A percentile compares a stretch with the other conserved stretches of the same genome.
Conservation (phyloP, 2,329 filamentous ascomycete genomes). For the Grosmannia clavigera region DNA sequence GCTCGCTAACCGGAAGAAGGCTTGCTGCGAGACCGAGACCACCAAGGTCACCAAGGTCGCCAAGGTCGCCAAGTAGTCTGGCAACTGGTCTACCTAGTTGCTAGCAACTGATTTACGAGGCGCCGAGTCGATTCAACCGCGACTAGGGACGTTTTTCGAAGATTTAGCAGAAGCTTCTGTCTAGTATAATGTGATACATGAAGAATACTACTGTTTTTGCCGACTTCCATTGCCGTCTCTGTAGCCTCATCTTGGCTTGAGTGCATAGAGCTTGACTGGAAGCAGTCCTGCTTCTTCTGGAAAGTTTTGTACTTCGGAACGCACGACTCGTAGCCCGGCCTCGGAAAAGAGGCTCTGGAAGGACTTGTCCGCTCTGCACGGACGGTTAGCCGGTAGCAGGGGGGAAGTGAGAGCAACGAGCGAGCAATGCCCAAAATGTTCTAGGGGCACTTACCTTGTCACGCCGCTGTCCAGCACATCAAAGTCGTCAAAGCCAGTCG, state of each 20-base stretch:
- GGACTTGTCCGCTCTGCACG: constrained; percentile 51
- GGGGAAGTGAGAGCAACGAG: constrained; percentile 2
- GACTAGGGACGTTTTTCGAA: too few relatives aligned
- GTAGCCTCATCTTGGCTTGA: constrained; percentile 35
- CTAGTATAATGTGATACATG: neutral
- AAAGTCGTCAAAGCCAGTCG: constrained; percentile 50
- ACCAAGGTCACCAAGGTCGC: neutral
- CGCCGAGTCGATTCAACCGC: too few relatives aligned
- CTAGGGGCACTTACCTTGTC: constrained; percentile 38
- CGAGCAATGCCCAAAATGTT: neutral
- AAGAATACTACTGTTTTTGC: neutral
- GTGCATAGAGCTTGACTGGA: constrained; percentile 67
- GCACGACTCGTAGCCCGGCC: constrained; percentile 56
- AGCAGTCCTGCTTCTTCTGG: constrained; percentile 45
- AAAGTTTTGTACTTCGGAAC: constrained; percentile 63
- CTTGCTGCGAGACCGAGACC: too few relatives aligned
- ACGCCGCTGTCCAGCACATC: constrained; percentile 68
- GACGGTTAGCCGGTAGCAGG: neutral
- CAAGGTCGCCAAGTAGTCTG: neutral
- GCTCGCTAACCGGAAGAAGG: too few relatives aligned
- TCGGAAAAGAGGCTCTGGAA: constrained; percentile 57
- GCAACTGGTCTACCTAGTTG: too few relatives aligned
- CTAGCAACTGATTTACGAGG: too few relatives aligned
- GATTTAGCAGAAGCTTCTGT: too few relatives aligned
- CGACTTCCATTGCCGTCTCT: neutral